Percentiles rank a stretch among this genome's conserved stretches.
Conservation (phyloP, 805 yeast species). For the Barnettozyma salicaria region DNA sequence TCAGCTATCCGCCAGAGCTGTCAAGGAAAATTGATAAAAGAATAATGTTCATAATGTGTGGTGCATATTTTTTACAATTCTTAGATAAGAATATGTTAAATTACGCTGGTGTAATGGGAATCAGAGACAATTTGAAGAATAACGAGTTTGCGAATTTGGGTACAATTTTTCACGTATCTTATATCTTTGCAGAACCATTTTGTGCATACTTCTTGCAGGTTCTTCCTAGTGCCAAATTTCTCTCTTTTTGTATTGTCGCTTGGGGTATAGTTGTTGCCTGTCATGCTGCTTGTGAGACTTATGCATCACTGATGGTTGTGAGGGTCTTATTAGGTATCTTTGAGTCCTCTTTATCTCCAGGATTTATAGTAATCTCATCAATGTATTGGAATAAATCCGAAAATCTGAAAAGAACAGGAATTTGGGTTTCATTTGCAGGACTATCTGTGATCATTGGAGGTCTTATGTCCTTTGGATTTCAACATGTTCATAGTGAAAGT, state of each 20-base stretch:
- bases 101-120: conserved; percentile 63
- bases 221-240: conserved; percentile 47
- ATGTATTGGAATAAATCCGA: conserved; percentile 56
- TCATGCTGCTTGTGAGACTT: conserved; percentile 47
- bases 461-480: conserved; percentile 45
- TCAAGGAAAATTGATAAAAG: conserved; percentile 40
- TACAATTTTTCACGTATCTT: conserved; percentile 48
- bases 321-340: conserved; percentile 48
- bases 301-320: conserved; percentile 50
- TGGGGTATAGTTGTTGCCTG: conserved; percentile 52
- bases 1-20: conserved; percentile 18
- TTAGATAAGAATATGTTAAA: conserved; percentile 54
- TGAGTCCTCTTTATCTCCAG: conserved; percentile 52
- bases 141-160: conserved; percentile 48
- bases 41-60: conserved; percentile 44
- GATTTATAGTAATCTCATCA: conserved; percentile 50
- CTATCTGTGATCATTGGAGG: conserved; percentile 42
- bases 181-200: conserved; percentile 50
- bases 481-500: conserved; percentile 36
- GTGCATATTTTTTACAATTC: conserved; percentile 50
- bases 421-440: conserved; percentile 56
- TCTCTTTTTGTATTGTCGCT: conserved; percentile 39
- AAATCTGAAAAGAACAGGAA: conserved; percentile 47
- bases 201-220: conserved; percentile 43
- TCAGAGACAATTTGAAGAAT: conserved; percentile 40